Evolutionary conservation across 345 rosid species (phyloP).

Genomic region (Arabis alpina): DNA sequence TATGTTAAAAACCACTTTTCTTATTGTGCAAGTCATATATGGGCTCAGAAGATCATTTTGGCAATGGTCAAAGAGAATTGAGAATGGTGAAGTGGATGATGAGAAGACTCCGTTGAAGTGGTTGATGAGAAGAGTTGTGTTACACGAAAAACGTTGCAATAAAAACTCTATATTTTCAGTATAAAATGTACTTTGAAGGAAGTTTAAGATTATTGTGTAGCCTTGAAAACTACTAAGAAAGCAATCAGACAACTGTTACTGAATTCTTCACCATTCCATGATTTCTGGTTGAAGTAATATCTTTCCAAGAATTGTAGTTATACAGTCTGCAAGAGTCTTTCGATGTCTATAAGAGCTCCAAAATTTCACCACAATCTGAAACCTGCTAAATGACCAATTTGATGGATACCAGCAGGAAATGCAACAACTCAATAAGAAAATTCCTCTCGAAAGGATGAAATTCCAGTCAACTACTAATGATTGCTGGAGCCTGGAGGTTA

Average conservation of each 20-base stretch:
- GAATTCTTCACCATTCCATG: conserved; percentile 65
- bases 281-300: conserved; percentile 63
- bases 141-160: too few relatives aligned
- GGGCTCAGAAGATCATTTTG: too few relatives aligned
- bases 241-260: neutral
- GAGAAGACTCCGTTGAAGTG: too few relatives aligned
- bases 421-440: neutral
- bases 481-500: conserved; percentile 26
- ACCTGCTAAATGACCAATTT: conserved; percentile 46
- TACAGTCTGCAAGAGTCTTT: too few relatives aligned
- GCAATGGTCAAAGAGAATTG: too few relatives aligned
- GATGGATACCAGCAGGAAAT: neutral
- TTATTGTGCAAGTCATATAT: too few relatives aligned
- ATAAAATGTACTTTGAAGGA: conserved; percentile 10
- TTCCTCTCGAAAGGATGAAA: neutral
- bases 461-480: neutral
- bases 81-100: too few relatives aligned
- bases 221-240: neutral
- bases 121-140: too few relatives aligned
- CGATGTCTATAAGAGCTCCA: conserved; percentile 40
- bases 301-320: conserved; percentile 43
- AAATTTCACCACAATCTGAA: conserved; percentile 60
- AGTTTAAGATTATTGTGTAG: conserved; percentile 2
- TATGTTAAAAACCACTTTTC: too few relatives aligned
- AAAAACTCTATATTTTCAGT: neutral